These are phyloP conservation scores for Seiridium cupressi DNA, from an alignment of 2,329 filamentous ascomycete genomes.

Conservation along the genomic window DNA sequence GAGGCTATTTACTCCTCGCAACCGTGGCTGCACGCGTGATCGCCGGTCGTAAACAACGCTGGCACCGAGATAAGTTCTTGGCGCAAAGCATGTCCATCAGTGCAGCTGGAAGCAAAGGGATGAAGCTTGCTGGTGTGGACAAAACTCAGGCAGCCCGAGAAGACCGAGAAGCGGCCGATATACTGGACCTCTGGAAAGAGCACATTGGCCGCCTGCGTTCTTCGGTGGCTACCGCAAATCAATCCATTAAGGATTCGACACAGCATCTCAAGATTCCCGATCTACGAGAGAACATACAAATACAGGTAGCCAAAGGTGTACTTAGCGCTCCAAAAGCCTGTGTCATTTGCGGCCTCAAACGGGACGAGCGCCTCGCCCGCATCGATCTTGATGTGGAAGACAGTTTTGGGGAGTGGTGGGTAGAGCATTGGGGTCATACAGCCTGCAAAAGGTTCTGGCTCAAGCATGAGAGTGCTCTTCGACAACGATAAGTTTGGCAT, in stretches of 20 bases:
- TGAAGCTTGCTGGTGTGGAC: constrained; percentile 89
- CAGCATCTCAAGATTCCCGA: constrained; percentile 61
- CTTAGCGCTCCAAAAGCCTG: constrained; percentile 74
- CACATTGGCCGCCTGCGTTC: constrained; percentile 73
- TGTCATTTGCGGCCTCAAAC: constrained; percentile 81
- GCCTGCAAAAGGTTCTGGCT: constrained; percentile 85
- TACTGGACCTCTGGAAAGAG: constrained; percentile 71
- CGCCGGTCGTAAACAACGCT: constrained; percentile 79
- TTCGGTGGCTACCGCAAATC: constrained; percentile 66
- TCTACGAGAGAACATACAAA: constrained; percentile 65
- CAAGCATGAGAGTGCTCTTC: constrained; percentile 67
- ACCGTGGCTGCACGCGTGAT: constrained; percentile 76
- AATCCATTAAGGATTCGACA: constrained; percentile 30
- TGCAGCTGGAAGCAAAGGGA: constrained; percentile 71
- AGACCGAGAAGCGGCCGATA: constrained; percentile 79
- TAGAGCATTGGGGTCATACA: constrained; percentile 81
- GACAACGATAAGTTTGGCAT: constrained; percentile 53
- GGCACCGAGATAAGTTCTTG: constrained; percentile 85
- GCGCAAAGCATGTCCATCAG: constrained; percentile 89
- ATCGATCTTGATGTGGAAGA: constrained; percentile 79
- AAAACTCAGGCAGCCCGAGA: constrained; percentile 80
- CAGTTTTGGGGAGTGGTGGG: constrained; percentile 96
- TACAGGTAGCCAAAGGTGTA: constrained; percentile 70
- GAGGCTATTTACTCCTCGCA: constrained; percentile 61
- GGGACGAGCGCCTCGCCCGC: constrained; percentile 77